Percentiles rank a stretch among this genome's conserved stretches.
These are phyloP conservation scores for Albatrellus sp. DNA, from an alignment of 1,284 basidiomycete genomes.

Conservation along the genomic window DNA sequence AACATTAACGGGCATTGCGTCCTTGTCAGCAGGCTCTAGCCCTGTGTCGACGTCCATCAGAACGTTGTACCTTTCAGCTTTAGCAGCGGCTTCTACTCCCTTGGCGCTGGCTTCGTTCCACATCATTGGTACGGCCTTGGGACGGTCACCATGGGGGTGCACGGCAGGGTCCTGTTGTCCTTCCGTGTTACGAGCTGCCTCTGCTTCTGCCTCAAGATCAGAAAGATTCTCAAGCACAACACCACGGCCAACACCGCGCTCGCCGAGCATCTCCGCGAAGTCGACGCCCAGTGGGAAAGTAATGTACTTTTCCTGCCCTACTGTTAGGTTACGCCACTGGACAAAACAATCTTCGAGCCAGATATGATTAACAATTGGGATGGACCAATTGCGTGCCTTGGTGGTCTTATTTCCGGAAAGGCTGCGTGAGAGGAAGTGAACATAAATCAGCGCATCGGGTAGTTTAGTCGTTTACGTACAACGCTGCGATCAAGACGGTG, in stretches of 20 bases:
- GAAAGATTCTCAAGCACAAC: conserved; percentile 19
- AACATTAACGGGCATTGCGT: conserved; percentile 16
- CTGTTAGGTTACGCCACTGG: conserved; percentile 59
- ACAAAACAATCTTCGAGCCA: conserved; percentile 86
- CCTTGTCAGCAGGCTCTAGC: conserved; percentile 3
- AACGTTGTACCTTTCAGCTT: conserved; percentile 6
- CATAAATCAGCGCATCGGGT: too few relatives aligned
- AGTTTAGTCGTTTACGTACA: conserved; percentile 31
- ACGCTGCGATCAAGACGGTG: conserved; percentile 74
- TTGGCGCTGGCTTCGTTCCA: conserved; percentile 9
- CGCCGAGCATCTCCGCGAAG: conserved; percentile 47
- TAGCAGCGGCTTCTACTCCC: conserved; percentile 16
- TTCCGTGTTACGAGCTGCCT: conserved; percentile 9
- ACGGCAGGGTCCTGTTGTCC: conserved; percentile 1
- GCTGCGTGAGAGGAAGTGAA: conserved; percentile 21
- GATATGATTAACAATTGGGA: conserved; percentile 78
- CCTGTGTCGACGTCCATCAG: conserved; percentile 14
- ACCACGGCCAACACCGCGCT: conserved; percentile 30
- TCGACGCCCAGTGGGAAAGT: conserved; percentile 55
- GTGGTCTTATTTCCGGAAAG: conserved; percentile 59
- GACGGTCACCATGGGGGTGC: conserved; percentile 13
- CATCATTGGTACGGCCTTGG: conserved; percentile 9
- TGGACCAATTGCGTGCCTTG: conserved; percentile 68
- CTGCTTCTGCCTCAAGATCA: conserved; percentile 18
- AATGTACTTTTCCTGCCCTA: conserved; percentile 52